Conservation (phyloP, 176 grass and related monocot genomes). For the Pharus latifolius region DNA sequence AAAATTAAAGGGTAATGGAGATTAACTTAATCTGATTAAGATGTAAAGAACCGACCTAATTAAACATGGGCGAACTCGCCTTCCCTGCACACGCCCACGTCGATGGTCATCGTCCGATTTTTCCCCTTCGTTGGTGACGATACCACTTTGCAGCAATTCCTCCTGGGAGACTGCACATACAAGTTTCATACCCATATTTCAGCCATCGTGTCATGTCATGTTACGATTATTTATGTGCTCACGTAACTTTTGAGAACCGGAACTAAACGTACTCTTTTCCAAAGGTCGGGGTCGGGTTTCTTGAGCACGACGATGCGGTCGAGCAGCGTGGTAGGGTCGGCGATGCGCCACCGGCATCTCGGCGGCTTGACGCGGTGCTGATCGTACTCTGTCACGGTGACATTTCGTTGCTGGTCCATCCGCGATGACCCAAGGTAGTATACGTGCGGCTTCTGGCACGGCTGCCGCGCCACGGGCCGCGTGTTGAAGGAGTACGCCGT, state of each 20-base stretch:
- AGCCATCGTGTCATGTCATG: not conserved
- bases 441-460: slow-evolving; percentile 60
- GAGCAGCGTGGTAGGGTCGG: slow-evolving; percentile 48
- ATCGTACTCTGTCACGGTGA: slow-evolving; percentile 71
- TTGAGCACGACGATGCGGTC: slow-evolving; percentile 72
- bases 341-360: slow-evolving; percentile 63
- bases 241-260: no score
- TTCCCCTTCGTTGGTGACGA: slow-evolving; percentile 59
- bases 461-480: slow-evolving; percentile 53
- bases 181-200: not conserved
- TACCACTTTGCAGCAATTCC: slow-evolving; percentile 87
- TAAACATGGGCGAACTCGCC: slow-evolving; percentile 59
- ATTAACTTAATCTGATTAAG: not conserved
- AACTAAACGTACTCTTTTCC: slow-evolving; percentile 52
- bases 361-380: slow-evolving; percentile 42
- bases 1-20: no score
- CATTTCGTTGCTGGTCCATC: slow-evolving; percentile 46
- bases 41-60: not conserved
- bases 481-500: slow-evolving; percentile 80
- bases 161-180: slow-evolving; percentile 58
- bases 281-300: slow-evolving; percentile 75
- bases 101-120: slow-evolving; percentile 48
- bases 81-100: slow-evolving; percentile 57
- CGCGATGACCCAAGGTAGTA: slow-evolving; percentile 58
- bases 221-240: no score